Conservation (phyloP, 1,284 basidiomycete genomes). For the Ustilago vetiveriae region DNA sequence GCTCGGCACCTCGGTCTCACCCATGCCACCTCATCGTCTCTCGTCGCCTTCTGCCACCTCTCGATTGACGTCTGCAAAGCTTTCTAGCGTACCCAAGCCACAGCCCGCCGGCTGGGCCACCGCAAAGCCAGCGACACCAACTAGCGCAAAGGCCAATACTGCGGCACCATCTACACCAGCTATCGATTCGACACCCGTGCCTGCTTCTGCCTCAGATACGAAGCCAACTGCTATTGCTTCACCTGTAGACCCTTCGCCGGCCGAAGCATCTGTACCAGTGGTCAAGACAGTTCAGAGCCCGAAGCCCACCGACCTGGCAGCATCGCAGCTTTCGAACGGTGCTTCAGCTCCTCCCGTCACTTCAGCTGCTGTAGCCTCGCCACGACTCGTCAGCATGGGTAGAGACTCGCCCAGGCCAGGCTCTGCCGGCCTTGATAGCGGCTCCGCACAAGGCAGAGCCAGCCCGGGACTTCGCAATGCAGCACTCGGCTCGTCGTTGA, state of each 20-base stretch:
- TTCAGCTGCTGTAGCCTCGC: conserved; percentile 34
- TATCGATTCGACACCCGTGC: not conserved
- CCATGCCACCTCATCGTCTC: conserved; percentile 34
- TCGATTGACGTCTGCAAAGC: conserved; percentile 46
- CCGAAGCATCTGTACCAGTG: conserved; percentile 29
- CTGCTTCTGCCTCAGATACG: conserved; percentile 7
- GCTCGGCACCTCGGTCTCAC: conserved; percentile 32
- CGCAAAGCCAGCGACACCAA: conserved; percentile 19
- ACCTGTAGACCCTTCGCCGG: conserved; percentile 24
- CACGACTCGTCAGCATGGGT: conserved; percentile 52
- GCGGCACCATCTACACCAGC: conserved; percentile 13
- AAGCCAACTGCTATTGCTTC: not conserved
- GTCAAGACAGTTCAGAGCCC: conserved; percentile 23
- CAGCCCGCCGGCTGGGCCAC: conserved; percentile 50
- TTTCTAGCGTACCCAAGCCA: conserved; percentile 48
- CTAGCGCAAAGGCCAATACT: conserved; percentile 18
- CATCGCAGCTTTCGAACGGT: conserved; percentile 5
- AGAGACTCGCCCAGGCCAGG: conserved; percentile 41
- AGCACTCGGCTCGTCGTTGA: conserved; percentile 35
- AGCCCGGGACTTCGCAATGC: conserved; percentile 54
- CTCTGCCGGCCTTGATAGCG: conserved; percentile 37
- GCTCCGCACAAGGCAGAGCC: conserved; percentile 27
- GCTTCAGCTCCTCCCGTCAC: conserved; percentile 1
- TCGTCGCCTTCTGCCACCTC: conserved; percentile 38
- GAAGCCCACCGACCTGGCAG: conserved; percentile 17